Evolutionary conservation across 345 rosid genomes (phyloP).

Genomic region (Punica granatum): DNA sequence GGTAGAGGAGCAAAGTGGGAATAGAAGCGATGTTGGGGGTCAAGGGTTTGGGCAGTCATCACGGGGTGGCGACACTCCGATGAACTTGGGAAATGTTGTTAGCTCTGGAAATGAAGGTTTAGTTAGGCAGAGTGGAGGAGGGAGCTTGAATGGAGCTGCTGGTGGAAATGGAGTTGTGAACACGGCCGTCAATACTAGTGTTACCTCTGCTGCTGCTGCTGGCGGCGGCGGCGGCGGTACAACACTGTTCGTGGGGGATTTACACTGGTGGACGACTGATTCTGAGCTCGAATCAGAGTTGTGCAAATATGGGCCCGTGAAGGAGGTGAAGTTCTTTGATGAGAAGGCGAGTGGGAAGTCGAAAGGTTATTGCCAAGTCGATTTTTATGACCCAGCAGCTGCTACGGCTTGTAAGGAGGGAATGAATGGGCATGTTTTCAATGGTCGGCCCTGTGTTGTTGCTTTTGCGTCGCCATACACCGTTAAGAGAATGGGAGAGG

Average conservation of each 20-base stretch:
- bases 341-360: constrained; percentile 89
- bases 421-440: constrained; percentile 67
- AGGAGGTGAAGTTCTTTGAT: constrained; percentile 75
- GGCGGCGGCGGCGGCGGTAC: constrained; percentile 37
- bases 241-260: constrained; percentile 64
- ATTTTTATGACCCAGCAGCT: constrained; percentile 59
- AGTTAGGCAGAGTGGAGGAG: constrained; percentile 28
- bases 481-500: constrained; percentile 65
- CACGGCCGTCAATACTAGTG: constrained; percentile 18
- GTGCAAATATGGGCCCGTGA: constrained; percentile 59
- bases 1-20: constrained; percentile 28
- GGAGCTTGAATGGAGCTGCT: constrained; percentile 16
- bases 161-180: constrained; percentile 26
- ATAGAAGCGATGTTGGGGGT: constrained; percentile 11
- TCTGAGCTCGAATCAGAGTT: constrained; percentile 60
- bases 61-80: constrained; percentile 8
- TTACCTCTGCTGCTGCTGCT: constrained; percentile 7
- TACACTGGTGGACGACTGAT: constrained; percentile 95
- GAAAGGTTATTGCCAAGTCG: constrained; percentile 82
- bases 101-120: constrained; percentile 26
- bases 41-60: constrained; percentile 18
- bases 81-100: constrained; percentile 15
- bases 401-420: constrained; percentile 69
- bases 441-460: constrained; percentile 73
- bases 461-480: constrained; percentile 61